These are phyloP conservation scores for Dactylonectria estremocensis DNA, from an alignment of 2,329 filamentous ascomycete genomes.

Conservation along the genomic window DNA sequence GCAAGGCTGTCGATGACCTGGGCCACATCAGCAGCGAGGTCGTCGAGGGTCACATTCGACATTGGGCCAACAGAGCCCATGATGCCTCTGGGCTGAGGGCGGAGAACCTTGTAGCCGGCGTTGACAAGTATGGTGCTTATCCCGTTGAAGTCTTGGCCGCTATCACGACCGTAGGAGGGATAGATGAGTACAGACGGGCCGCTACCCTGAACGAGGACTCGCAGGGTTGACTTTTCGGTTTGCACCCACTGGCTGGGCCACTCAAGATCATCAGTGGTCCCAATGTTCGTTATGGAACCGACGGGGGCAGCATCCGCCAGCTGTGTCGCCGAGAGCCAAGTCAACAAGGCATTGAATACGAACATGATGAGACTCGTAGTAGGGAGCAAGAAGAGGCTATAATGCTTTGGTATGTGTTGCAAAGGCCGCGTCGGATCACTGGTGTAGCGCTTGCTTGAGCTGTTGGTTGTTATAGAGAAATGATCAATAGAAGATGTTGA, in stretches of 20 bases:
- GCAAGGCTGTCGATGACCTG: conserved; percentile 8
- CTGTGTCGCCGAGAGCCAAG: too few species aligned
- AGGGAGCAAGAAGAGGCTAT: too few species aligned
- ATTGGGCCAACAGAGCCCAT: conserved; percentile 10
- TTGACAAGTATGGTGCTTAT: conserved; percentile 6
- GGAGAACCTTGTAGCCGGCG: conserved; percentile 4
- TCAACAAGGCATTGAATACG: too few species aligned
- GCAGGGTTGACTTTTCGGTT: not conserved
- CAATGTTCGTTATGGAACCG: too few species aligned
- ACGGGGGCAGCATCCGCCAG: too few species aligned
- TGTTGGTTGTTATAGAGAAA: too few species aligned
- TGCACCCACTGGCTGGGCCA: conserved; percentile 10
- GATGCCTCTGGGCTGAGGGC: conserved; percentile 5
- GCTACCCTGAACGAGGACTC: conserved; percentile 11
- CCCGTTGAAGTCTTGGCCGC: conserved; percentile 8
- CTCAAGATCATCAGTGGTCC: conserved; percentile 2
- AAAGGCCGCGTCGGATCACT: too few species aligned
- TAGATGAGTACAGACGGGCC: conserved; percentile 3
- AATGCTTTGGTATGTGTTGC: too few species aligned
- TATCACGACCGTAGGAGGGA: conserved; percentile 13
- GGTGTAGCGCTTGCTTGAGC: too few species aligned
- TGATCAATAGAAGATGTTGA: too few species aligned
- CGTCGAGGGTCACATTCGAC: conserved; percentile 4
- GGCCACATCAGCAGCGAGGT: conserved; percentile 5
- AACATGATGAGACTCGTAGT: too few species aligned